phyloP scores from a whole-genome alignment of 2,329 filamentous ascomycete genomes.

The Sordariomycetes sp. region DNA sequence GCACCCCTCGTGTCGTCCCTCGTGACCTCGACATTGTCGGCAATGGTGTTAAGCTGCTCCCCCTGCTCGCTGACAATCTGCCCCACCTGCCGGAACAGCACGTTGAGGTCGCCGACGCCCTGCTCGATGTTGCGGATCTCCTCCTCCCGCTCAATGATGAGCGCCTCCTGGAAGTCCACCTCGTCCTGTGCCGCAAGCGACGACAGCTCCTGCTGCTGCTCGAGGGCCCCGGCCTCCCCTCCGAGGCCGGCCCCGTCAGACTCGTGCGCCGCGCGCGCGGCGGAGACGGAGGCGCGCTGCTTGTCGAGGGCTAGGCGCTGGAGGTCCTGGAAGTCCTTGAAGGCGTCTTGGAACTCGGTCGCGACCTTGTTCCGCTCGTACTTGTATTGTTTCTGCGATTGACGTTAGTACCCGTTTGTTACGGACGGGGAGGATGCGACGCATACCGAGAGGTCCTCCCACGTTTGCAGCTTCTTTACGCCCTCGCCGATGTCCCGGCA shows the following conservation, averaged over 20 bases:
- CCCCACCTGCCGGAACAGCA: slow-evolving; percentile 94
- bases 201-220: slow-evolving; percentile 57
- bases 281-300: slow-evolving; percentile 72
- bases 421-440: not conserved
- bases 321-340: slow-evolving; percentile 85
- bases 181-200: slow-evolving; percentile 84
- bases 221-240: slow-evolving; percentile 19
- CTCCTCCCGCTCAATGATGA: slow-evolving; percentile 91
- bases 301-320: slow-evolving; percentile 86
- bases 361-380: slow-evolving; percentile 94
- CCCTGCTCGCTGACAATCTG: slow-evolving; percentile 95
- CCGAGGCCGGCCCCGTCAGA: slow-evolving; percentile 25
- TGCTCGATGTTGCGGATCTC: slow-evolving; percentile 98
- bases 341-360: slow-evolving; percentile 78
- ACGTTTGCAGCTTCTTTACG: slow-evolving; percentile 81
- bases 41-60: slow-evolving; percentile 74
- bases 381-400: slow-evolving; percentile 70
- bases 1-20: slow-evolving; percentile 73
- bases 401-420: slow-evolving; percentile 1
- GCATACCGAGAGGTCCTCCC: slow-evolving; percentile 69
- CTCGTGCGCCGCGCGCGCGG: slow-evolving; percentile 65
- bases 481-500: slow-evolving; percentile 92
- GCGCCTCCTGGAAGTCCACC: slow-evolving; percentile 90
- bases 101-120: slow-evolving; percentile 87
- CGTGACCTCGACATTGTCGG: slow-evolving; percentile 75